phyloP scores from a whole-genome alignment of 805 yeast genomes.

The Ogataea nakhonphanomensis region DNA sequence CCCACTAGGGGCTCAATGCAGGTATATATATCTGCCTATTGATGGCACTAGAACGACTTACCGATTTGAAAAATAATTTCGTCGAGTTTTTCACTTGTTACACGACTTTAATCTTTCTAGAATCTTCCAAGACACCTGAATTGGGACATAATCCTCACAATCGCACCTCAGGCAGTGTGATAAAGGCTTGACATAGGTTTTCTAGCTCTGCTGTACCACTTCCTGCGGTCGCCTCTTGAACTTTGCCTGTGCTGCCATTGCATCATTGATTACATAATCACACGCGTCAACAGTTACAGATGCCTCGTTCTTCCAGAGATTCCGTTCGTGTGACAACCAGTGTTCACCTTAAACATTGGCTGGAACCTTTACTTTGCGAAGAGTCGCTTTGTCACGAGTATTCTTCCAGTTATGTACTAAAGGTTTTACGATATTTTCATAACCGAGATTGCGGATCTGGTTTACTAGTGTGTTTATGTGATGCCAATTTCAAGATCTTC shows the following conservation, averaged over 20 bases:
- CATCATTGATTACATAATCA: conserved; percentile 1
- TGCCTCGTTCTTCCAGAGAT: conserved; percentile 12
- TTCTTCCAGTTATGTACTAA: conserved; percentile 3
- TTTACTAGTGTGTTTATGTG: conserved; percentile 19
- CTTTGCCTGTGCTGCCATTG: background rate
- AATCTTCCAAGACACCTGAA: conserved; percentile 13
- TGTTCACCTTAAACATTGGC: conserved; percentile 16
- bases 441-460: conserved; percentile 1
- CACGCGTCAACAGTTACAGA: background rate
- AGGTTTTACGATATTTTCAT: conserved; percentile 13
- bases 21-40: conserved; percentile 7
- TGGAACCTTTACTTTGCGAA: conserved; percentile 8
- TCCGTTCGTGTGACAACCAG: conserved; percentile 5
- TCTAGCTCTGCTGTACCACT: background rate
- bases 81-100: conserved; percentile 12
- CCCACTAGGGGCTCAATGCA: conserved; percentile 3
- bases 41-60: conserved; percentile 9
- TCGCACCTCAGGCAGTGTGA: no score
- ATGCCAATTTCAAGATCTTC: conserved; percentile 17
- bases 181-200: background rate
- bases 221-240: background rate
- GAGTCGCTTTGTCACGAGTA: background rate
- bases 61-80: conserved; percentile 8
- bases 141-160: background rate
- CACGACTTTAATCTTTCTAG: conserved; percentile 19